Base-by-base conservation (phyloP, 1,284 basidiomycete genomes). In the Cutaneotrichosporon cavernicola region DNA sequence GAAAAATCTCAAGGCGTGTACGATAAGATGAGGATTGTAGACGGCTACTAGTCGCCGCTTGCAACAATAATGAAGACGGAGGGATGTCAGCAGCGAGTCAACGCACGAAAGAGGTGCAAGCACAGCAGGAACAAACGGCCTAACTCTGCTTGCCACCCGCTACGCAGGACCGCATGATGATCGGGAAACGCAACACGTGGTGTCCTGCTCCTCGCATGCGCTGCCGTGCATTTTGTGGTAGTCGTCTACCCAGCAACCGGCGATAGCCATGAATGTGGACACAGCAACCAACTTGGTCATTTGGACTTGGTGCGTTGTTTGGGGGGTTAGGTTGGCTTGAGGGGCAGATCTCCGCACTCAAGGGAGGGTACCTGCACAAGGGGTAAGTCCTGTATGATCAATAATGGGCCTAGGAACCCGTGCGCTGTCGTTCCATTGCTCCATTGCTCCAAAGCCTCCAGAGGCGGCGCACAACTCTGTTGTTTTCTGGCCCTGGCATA, bases 181-280 rank as follows among this genome's bases (percentile, higher is more conserved):
- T 53, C 51, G 51, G 51, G 51, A 31, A 53, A 53, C 51, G 51
- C 30, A 16, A 53, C 51, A 30, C 51, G 51, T 53, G 51, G 51
- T 32, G 51, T 53, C 51, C 32, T 32, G 30, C 26, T 53, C 3
- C 18, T 18, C 18, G 43, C 18, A 46, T 46, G 43, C 43, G 43
- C 43, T 46, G 16, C 43, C 43, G 43, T 32, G 51, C 18, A 34
- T 32, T 18, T 36, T 51, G 49, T 22, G 18, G 16, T 53, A 30
- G 31, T 53, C 51, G 51, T 53, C 51, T 53, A 53, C 51, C 51
- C 51, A 53, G 51, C 51, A 53, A 53, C 51, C 51, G 51, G 51
- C 51, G 51, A 53, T 53, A 53, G 51, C 30, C 31, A 53, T 53
- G 30, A 31, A 32, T 22, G 30, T 34, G 51, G 30, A 53, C 51